Conservation (phyloP, 2,329 filamentous ascomycete genomes). For the Paecilomyces niveus region DNA sequence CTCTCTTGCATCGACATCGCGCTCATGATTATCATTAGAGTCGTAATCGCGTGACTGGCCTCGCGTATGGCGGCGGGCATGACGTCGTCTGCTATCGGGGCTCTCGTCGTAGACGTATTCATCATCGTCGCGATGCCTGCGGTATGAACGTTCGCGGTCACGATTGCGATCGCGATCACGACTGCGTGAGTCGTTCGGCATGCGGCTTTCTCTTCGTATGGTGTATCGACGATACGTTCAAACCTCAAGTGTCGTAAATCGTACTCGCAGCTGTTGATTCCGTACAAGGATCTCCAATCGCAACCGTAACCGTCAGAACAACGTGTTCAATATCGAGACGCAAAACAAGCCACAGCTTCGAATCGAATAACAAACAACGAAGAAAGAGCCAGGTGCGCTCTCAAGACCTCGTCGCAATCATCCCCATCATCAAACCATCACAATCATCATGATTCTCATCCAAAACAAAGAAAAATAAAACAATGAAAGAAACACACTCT, state of each 20-base stretch:
- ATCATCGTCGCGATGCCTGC: neutral
- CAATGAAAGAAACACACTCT: too few species aligned
- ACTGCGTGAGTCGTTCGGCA: slow-evolving; percentile 27
- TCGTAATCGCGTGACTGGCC: slow-evolving; percentile 16
- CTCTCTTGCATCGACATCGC: slow-evolving; percentile 11
- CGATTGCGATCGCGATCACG: slow-evolving; percentile 23
- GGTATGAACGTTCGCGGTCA: slow-evolving; percentile 12
- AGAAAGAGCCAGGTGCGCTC: too few species aligned
- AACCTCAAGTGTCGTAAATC: neutral
- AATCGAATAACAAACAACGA: too few species aligned
- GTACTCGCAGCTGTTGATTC: neutral
- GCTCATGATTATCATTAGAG: slow-evolving; percentile 9
- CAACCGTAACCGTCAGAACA: too few species aligned
- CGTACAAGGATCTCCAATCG: too few species aligned
- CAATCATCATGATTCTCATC: too few species aligned
- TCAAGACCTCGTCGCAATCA: too few species aligned
- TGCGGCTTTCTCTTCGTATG: slow-evolving; percentile 9
- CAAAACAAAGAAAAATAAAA: too few species aligned
- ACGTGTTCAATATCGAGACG: too few species aligned
- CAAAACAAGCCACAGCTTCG: too few species aligned
- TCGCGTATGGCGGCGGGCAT: slow-evolving; percentile 6
- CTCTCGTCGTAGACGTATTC: slow-evolving; percentile 3
- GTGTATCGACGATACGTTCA: neutral
- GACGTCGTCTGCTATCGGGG: slow-evolving; percentile 7
- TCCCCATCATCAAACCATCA: too few species aligned